These are phyloP conservation scores for Globisporangium spiculum DNA, from an alignment of 352 stramenopile genomes.

Conservation along the genomic window DNA sequence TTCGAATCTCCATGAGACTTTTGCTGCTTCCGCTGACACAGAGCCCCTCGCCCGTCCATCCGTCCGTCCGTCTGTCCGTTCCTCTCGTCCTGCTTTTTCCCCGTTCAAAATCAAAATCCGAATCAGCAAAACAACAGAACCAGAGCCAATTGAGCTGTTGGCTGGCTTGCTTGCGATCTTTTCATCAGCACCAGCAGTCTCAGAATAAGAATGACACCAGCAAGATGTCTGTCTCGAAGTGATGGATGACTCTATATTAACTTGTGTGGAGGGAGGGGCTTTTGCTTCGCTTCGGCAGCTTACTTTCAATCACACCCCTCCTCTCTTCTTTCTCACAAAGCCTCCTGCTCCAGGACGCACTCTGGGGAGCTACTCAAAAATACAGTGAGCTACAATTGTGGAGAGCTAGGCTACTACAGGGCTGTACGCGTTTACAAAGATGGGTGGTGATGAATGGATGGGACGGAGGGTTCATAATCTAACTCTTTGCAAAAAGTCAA, in stretches of 20 bases:
- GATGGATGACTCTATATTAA: not conserved
- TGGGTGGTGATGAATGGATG: not conserved
- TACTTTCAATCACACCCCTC: not conserved
- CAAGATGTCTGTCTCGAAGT: not conserved
- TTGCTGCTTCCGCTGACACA: not conserved
- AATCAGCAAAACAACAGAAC: not conserved
- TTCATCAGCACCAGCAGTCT: not conserved
- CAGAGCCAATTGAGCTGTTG: not conserved
- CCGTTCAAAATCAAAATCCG: not conserved
- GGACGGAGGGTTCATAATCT: slow-evolving; percentile 4
- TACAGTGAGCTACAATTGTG: not conserved
- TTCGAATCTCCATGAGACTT: not conserved
- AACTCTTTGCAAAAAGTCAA: not conserved
- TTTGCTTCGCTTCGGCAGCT: not conserved
- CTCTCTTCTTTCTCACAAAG: not conserved
- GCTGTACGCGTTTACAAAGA: not conserved
- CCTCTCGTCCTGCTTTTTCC: not conserved
- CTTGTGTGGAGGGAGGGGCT: not conserved
- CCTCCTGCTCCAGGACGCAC: not conserved
- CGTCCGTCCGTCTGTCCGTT: too few species aligned
- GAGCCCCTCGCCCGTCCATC: too few species aligned
- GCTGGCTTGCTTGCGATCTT: not conserved
- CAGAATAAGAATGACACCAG: too few species aligned
- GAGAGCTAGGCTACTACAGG: not conserved
- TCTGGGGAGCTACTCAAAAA: not conserved